Base-by-base conservation (phyloP, 2,329 filamentous ascomycete species). In the Fragosphaeria purpurea region DNA sequence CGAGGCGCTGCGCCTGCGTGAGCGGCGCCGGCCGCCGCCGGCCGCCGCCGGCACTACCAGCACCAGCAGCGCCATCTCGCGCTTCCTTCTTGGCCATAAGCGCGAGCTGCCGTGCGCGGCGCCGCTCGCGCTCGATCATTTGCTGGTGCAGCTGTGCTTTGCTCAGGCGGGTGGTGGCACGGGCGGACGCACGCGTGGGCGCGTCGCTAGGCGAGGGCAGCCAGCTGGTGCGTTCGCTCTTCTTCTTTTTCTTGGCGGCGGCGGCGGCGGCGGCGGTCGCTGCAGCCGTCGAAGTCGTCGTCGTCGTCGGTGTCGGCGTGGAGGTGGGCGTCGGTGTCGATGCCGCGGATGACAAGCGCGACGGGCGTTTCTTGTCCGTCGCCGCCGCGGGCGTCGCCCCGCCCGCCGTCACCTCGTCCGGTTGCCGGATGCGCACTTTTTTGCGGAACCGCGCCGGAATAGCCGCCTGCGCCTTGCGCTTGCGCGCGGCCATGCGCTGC, bases 1-100 rank as follows among this genome's bases (percentile, higher is more conserved):
- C 83, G 33, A 96, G 74, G 39, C 89, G 79, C 64, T 97, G 84
- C 43, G 80, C 88, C 66, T 96, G 91, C 6, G 89, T 95, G 80
- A 95, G 82, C 33, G 85, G 77, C 52, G 85, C 85, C 50, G 87
- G 86, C 66, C 88, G 88, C 56, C 81, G 70, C n/a, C n/a, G n/a
- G n/a, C n/a, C n/a, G n/a, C n/a, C n/a, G n/a, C n/a, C n/a, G n/a
- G n/a, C n/a, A n/a, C n/a, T n/a, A n/a, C n/a, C n/a, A n/a, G n/a
- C n/a, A n/a, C n/a, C n/a, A n/a, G n/a, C n/a, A 50, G 85, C 86
- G 56, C 85, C 83, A 58, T 88, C 73, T 61, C 77, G 79, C 60
- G 86, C 86, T 42, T 83, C 75, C 61, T 80, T 81, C 55, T 77
- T 79, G 61, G 83, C 79, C 80, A 83, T 83, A 51, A 74, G 70